phyloP scores from a whole-genome alignment of 192 early-diverging fungal genomes.

The Entomortierella beljakovae region DNA sequence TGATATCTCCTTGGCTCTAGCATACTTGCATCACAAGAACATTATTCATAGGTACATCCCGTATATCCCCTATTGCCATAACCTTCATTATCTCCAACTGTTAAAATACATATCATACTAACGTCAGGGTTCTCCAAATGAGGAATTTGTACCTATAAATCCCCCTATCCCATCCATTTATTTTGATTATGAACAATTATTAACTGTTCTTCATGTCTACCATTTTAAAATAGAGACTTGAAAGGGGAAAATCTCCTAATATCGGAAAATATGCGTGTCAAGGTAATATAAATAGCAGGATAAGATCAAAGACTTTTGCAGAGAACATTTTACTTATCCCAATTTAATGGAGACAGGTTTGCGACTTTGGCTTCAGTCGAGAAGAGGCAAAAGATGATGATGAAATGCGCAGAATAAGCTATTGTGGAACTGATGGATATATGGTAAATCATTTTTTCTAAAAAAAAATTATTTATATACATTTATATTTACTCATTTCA shows the following conservation, averaged over 20 bases:
- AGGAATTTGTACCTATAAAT: too few relatives aligned
- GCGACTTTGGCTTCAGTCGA: constrained; percentile 54
- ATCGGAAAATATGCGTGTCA: constrained; percentile 52
- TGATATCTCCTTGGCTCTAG: constrained; percentile 45
- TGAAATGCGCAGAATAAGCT: constrained; percentile 52
- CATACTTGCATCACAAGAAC: constrained; percentile 52
- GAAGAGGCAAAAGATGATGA: constrained; percentile 36
- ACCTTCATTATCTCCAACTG: not conserved
- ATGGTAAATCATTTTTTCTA: constrained; percentile 29
- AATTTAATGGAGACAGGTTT: constrained; percentile 40
- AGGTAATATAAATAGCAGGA: constrained; percentile 20
- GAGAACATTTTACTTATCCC: not conserved
- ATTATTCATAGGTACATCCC: constrained; percentile 44
- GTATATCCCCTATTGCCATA: not conserved
- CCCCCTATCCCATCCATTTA: not conserved
- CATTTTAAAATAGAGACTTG: constrained; percentile 19
- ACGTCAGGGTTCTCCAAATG: not conserved
- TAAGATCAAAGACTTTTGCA: not conserved
- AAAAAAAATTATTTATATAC: not conserved
- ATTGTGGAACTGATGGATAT: constrained; percentile 52
- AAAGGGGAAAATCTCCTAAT: constrained; percentile 51
- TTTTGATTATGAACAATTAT: constrained; percentile 5
- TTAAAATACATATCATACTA: not conserved
- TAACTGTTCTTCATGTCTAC: not conserved
- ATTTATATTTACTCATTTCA: not conserved